phyloP scores from a whole-genome alignment of 2,329 filamentous ascomycete species.

The Colletotrichum falcatum region DNA sequence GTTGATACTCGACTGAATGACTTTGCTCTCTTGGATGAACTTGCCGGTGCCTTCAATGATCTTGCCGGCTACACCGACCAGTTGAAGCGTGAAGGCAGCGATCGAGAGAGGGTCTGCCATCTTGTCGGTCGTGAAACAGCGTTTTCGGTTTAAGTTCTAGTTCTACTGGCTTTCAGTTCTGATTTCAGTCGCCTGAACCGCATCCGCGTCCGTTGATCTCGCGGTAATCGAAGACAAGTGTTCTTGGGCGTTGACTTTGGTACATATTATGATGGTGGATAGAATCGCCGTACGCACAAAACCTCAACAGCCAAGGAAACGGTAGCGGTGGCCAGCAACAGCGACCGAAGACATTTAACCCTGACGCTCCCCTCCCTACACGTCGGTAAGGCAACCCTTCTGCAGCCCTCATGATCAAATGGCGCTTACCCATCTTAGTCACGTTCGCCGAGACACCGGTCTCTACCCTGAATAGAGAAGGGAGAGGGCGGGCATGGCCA shows the following conservation, averaged over 20 bases:
- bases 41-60: slow-evolving; percentile 42
- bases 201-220: neutral
- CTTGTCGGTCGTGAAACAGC: neutral
- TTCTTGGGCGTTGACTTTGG: neutral
- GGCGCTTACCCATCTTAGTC: neutral
- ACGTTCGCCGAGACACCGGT: slow-evolving; percentile 12
- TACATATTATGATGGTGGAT: slow-evolving; percentile 20
- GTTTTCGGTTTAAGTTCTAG: neutral
- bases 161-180: neutral
- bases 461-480: neutral
- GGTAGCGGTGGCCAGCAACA: neutral
- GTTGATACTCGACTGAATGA: slow-evolving; percentile 40
- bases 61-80: slow-evolving; percentile 41
- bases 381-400: neutral
- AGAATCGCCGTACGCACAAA: neutral
- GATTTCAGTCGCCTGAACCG: neutral
- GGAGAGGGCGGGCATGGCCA: slow-evolving; percentile 25
- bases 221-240: neutral
- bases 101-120: slow-evolving; percentile 46
- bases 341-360: slow-evolving; percentile 11
- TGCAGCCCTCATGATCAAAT: slow-evolving; percentile 17
- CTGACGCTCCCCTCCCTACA: neutral
- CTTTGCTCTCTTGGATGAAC: slow-evolving; percentile 43
- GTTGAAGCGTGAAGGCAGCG: slow-evolving; percentile 40
- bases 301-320: neutral